Base-by-base conservation (phyloP, 208 protist species). In the Leishmania aethiopica region DNA sequence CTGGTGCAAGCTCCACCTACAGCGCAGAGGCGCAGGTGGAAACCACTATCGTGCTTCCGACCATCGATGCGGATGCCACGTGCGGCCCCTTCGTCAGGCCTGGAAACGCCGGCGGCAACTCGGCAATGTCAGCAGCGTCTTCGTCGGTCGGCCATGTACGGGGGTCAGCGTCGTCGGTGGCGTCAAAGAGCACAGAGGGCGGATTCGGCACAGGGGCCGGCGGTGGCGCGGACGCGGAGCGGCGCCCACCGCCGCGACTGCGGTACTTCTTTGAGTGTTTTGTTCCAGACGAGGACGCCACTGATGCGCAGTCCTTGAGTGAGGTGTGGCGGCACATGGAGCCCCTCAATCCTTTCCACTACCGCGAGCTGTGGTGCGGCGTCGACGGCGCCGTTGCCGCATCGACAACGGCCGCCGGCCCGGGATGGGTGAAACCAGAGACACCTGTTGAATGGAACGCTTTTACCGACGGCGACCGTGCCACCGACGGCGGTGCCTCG, bases 281-380 rank as follows among this genome's bases (percentile, higher is more conserved):
- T 70, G 89, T 92, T n/a, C 81, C 83, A n/a, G 85, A 78, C 71
- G 62, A 74, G 53, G 42, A 72, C 8, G 76, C 37, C 73, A 60
- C 67, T 0, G 76, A 83, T 62, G 79, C 60, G 53, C 82, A 77
- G 45, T 40, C 79, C 2, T 47, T 83, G 35, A n/a, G 74, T 11
- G 77, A 82, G n/a, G 79, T 75, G 42, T 78, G 78, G 57, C 78
- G 81, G 35, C 82, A 83, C 77, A 75, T 76, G 49, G 91, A 94
- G 84, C 88, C 91, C 37, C 85, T 95, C 35, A 96, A 96, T 75
- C 75, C 88, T n/a, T 85, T 96, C 19, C 93, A 96, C 89, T 96
- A 96, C 83, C 89, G 84, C 0, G 55, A 85, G 64, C 70, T 96
- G 45, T 77, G 93, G 55, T 53, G 59, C 57, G 83, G 82, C 71